phyloP scores from a whole-genome alignment of 805 yeast genomes.

The Metschnikowia borealis region DNA sequence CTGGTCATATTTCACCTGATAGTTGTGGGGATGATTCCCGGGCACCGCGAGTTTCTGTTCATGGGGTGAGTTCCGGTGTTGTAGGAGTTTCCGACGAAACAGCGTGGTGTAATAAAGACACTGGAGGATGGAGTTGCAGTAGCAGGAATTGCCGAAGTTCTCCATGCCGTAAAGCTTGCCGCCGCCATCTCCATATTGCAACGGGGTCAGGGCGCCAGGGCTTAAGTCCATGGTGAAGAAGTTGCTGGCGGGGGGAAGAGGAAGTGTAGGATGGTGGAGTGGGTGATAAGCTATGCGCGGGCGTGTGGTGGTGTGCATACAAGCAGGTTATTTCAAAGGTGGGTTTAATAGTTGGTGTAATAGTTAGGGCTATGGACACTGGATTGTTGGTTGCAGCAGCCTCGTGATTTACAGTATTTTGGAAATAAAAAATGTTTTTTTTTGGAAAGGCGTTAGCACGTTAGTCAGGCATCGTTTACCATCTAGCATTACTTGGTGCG shows the following conservation, averaged over 20 bases:
- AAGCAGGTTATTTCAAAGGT: not conserved
- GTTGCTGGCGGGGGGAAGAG: not conserved
- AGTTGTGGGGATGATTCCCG: constrained; percentile 33
- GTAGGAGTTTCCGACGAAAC: constrained; percentile 52
- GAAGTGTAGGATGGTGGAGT: not conserved
- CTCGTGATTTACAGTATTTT: not conserved
- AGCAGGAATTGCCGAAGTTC: constrained; percentile 88
- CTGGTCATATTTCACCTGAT: constrained; percentile 39
- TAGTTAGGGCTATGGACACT: too few species aligned
- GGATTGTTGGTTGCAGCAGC: too few species aligned
- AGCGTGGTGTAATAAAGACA: constrained; percentile 72
- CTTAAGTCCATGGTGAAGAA: not conserved
- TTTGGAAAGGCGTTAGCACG: too few species aligned
- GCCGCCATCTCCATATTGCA: constrained; percentile 55
- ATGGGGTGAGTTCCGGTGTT: constrained; percentile 30
- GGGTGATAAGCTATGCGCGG: constrained; percentile 4
- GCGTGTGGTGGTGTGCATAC: not conserved
- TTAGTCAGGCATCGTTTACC: too few species aligned
- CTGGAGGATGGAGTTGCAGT: constrained; percentile 89
- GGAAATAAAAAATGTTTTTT: too few species aligned
- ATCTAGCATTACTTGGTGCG: too few species aligned
- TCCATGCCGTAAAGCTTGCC: constrained; percentile 75
- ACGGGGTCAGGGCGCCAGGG: not conserved
- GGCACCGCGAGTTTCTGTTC: constrained; percentile 26
- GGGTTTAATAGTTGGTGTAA: too few species aligned